Base-by-base conservation (phyloP, 192 early-diverging fungal genomes). In the Podila clonocystis region DNA sequence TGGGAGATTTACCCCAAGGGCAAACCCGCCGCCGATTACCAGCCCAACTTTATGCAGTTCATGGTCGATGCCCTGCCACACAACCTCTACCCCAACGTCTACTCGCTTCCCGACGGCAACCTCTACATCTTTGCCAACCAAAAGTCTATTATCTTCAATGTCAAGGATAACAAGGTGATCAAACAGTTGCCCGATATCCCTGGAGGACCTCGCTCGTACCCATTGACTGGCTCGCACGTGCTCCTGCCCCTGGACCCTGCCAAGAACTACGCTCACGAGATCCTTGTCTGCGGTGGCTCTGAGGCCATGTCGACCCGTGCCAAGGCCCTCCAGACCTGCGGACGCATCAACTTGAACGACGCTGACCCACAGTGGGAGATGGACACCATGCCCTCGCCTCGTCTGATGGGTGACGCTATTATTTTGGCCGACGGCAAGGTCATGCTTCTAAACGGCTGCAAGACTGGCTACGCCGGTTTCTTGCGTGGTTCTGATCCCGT, bases 381-480 rank as follows among this genome's bases (percentile, higher is more conserved):
- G 80, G 88, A 89, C 8, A 73, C 73, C 38, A 86, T 86, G 84
- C 83, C 75, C 0, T 72, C 76, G 5, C 73, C 57, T 9, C 65
- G 88, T 29, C 28, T 88, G 45, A 89, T 89, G 88, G 85, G 87
- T 11, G 88, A 89, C 64, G 85, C 70, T 19, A 73, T 89, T 15
- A 68, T 87, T 33, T 58, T 88, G 1, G 75, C 87, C 0, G 90
- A 92, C 26, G 88, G 90, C 41, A 90, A 78, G 22, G 34, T 89
- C n/a, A 58, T 92, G 55, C 75, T 89, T 70, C 58, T 92, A n/a
- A 92, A 92, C 72, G 91, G 91, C 15, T 89, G 87, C n/a, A 68
- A 80, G 62, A 82, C 62, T 22, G 91, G 91, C n/a, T 78, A 72
- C 68, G 83, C 89, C 20, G 90, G 91, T 24, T 91, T 83, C 72